Conservation (phyloP, 805 yeast species). For the Candida oleophila region DNA sequence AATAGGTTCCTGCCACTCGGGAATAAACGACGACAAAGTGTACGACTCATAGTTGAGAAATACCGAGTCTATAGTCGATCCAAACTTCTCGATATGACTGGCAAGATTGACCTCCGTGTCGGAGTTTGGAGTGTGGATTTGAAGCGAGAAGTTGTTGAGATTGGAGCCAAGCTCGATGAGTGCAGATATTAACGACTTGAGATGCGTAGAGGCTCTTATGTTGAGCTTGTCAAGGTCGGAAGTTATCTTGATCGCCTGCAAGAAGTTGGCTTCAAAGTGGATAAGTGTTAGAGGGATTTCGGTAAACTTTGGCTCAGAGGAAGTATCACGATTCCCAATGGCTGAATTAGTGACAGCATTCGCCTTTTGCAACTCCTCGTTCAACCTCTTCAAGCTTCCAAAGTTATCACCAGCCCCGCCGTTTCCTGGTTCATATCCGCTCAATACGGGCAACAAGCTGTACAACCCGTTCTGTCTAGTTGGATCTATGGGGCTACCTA, state of each 20-base stretch:
- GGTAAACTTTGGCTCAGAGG: slow-evolving; percentile 10
- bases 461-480: slow-evolving; percentile 54
- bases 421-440: slow-evolving; percentile 18
- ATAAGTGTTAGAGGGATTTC: slow-evolving; percentile 33
- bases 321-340: neutral
- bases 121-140: slow-evolving; percentile 23
- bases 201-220: slow-evolving; percentile 38
- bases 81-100: slow-evolving; percentile 45
- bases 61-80: slow-evolving; percentile 50
- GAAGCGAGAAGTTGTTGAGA: slow-evolving; percentile 53
- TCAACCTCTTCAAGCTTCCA: slow-evolving; percentile 29
- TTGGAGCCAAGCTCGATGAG: slow-evolving; percentile 57
- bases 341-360: slow-evolving; percentile 12
- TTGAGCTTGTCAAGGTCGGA: slow-evolving; percentile 36
- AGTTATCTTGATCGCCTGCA: slow-evolving; percentile 30
- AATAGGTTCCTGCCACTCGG: slow-evolving; percentile 50
- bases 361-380: slow-evolving; percentile 33
- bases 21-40: slow-evolving; percentile 34
- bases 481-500: slow-evolving; percentile 52
- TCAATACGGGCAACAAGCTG: slow-evolving; percentile 44
- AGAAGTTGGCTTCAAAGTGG: slow-evolving; percentile 33
- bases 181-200: slow-evolving; percentile 35
- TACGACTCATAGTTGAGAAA: slow-evolving; percentile 50
- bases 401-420: slow-evolving; percentile 23
- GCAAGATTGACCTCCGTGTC: slow-evolving; percentile 5